Evolutionary conservation across 345 rosid species (phyloP).

Genomic region (Viola odorata): DNA sequence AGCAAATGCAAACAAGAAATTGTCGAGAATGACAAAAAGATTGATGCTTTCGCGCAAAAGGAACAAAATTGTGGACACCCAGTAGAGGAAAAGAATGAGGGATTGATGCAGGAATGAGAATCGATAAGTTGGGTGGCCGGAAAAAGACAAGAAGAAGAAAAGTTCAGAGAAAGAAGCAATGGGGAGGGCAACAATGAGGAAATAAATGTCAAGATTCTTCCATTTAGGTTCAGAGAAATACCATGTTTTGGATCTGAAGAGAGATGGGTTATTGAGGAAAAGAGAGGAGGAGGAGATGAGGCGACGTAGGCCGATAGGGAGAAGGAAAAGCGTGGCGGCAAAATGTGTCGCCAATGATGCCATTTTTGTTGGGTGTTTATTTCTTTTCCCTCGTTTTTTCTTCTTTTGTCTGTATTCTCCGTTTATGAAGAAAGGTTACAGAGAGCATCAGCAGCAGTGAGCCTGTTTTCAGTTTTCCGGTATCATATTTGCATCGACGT

Average conservation of each 20-base stretch:
- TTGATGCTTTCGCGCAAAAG: conserved; percentile 27
- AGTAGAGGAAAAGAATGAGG: conserved; percentile 33
- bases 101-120: conserved; percentile 48
- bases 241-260: conserved; percentile 46
- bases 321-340: conserved; percentile 37
- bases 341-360: conserved; percentile 43
- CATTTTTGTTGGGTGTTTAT: conserved; percentile 16
- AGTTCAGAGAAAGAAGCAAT: conserved; percentile 42
- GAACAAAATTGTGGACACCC: conserved; percentile 36
- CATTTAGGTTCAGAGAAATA: conserved; percentile 38
- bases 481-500: too few species aligned
- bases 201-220: conserved; percentile 47
- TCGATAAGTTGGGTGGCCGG: conserved; percentile 39
- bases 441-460: too few species aligned
- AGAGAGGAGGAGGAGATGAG: conserved; percentile 48
- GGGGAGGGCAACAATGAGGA: conserved; percentile 46
- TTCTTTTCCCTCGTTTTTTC: not conserved
- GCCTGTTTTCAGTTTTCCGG: too few species aligned
- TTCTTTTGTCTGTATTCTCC: not conserved
- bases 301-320: conserved; percentile 48
- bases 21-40: conserved; percentile 23
- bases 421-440: not conserved
- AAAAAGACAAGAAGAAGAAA: conserved; percentile 40
- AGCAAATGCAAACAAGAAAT: conserved; percentile 22
- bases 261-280: conserved; percentile 47